A percentile compares a stretch with the other conserved stretches of the same genome.
phyloP scores from a whole-genome alignment of 2,329 filamentous ascomycete species.

The Cercospora sp. region DNA sequence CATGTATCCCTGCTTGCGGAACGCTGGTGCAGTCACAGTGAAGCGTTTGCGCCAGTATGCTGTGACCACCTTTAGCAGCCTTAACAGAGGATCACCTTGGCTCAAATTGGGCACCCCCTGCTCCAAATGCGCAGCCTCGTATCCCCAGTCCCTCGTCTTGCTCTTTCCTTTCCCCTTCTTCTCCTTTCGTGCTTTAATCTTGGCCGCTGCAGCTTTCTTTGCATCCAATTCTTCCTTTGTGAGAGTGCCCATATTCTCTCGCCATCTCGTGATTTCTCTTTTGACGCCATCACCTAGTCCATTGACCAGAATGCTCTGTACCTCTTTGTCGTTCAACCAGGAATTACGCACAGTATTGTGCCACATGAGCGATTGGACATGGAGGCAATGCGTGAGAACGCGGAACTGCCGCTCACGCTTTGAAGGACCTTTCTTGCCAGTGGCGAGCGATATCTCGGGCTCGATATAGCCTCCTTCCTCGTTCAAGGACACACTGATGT shows the following conservation, averaged over 20 bases:
- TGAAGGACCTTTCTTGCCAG: constrained; percentile 75
- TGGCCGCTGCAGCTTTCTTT: constrained; percentile 38
- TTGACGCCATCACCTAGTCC: constrained; percentile 68
- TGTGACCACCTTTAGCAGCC: constrained; percentile 72
- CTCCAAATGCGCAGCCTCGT: constrained; percentile 67
- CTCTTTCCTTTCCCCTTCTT: constrained; percentile 45
- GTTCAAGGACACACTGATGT: constrained; percentile 39
- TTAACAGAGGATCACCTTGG: constrained; percentile 75
- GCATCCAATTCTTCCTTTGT: constrained; percentile 42
- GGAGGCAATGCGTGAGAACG: constrained; percentile 77
- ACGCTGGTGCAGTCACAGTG: constrained; percentile 69
- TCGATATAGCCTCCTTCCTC: constrained; percentile 44
- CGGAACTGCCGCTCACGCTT: constrained; percentile 81
- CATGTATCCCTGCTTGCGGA: constrained; percentile 90
- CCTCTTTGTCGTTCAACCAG: constrained; percentile 75
- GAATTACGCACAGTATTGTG: constrained; percentile 84
- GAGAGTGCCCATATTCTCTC: constrained; percentile 63
- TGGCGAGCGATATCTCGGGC: constrained; percentile 43
- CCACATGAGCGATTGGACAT: constrained; percentile 84
- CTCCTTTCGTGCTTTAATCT: constrained; percentile 43
- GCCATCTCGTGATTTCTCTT: constrained; percentile 73
- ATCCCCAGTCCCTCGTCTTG: constrained; percentile 67
- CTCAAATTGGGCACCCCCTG: constrained; percentile 73
- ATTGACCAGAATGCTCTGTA: constrained; percentile 74
- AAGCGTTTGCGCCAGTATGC: constrained; percentile 90